Base-by-base conservation (phyloP, 1,284 basidiomycete species). In the Ustilago trichophora region DNA sequence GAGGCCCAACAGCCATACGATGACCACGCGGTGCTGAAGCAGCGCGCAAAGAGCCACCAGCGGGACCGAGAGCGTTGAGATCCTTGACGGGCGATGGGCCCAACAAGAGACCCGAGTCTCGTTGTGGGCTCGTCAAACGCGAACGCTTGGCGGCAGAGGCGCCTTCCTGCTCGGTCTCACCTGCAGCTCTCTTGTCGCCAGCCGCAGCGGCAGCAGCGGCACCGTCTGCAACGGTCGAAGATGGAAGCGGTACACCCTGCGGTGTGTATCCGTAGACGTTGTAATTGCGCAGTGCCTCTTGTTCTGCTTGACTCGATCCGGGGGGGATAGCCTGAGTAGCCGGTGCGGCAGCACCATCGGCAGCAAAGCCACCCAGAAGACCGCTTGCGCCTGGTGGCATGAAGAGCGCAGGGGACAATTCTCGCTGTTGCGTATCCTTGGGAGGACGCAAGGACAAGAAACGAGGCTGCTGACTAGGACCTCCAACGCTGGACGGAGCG, bases 1-100 rank as follows among this genome's bases (percentile, higher is more conserved):
- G 73, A 19, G 71, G 53, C 11, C 71, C 67, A 21, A 72, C 58
- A 13, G 62, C 47, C 49, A 65, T 57, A 33, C 66, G 66, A 18
- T 62, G 48, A 18, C 53, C 65, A 1, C 62, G 58, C 32, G 64
- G 67, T 11, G 71, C 75, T 25, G 67, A 65, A 22, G 77, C 77
- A 8, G 77, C 71, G 19, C 72, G 65, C 45, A 76, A 51, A 13
- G 58, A 63, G 16, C 76, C 66, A 32, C 66, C 72, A 11, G 70
- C 50, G 5, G 73, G 73, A 12, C 72, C 75, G 10, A 80, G 72
- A 11, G 64, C 62, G 40, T 80, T 78, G 36, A 80, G 62, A 34
- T 80, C 77, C 50, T 70, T 78, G 55, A 80, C 78, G 6, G 73
- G 75, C 47, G 76, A 71, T 12, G 63, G 68, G 29, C 58, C 75